These are phyloP conservation scores for Phytophthora sojae DNA, from an alignment of 352 stramenopile species.

Conservation along the genomic window DNA sequence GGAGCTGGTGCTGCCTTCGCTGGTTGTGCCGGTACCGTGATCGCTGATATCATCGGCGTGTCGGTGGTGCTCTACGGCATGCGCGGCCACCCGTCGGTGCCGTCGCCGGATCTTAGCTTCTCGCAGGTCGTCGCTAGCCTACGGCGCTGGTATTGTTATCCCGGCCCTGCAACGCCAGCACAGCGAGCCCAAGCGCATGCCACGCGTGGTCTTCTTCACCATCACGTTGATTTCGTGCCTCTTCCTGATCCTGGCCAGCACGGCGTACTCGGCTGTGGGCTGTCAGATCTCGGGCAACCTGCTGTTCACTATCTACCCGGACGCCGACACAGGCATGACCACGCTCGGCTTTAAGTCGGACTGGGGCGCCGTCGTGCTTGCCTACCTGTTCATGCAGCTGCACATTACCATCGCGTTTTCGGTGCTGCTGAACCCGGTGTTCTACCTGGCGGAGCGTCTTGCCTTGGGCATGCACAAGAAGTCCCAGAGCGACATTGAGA, in stretches of 20 bases:
- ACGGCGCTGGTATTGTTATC: constrained; percentile 28
- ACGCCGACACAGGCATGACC: constrained; percentile 27
- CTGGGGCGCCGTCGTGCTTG: constrained; percentile 41
- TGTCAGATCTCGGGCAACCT: constrained; percentile 49
- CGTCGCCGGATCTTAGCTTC: constrained; percentile 23
- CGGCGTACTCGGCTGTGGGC: constrained; percentile 43
- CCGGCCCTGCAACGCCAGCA: constrained; percentile 28
- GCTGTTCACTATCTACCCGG: constrained; percentile 38
- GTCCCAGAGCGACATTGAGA: constrained; percentile 38
- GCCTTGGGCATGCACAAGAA: constrained; percentile 48
- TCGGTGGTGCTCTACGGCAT: constrained; percentile 30
- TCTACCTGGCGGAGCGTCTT: constrained; percentile 50
- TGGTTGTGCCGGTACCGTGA: constrained; percentile 52
- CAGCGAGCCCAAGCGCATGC: constrained; percentile 43
- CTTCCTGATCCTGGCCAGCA: constrained; percentile 43
- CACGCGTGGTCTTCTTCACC: constrained; percentile 46
- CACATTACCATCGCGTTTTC: constrained; percentile 60
- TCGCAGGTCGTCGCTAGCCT: constrained; percentile 28
- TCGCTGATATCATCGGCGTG: constrained; percentile 30
- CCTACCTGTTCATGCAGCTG: constrained; percentile 59
- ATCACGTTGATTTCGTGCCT: constrained; percentile 44
- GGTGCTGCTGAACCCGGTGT: constrained; percentile 63
- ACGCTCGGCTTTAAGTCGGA: constrained; percentile 43
- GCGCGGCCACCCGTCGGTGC: constrained; percentile 30
- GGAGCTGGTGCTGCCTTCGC: constrained; percentile 52